These are phyloP conservation scores for Jacaranda mimosifolia DNA, from an alignment of 257 asterid species.

Conservation along the genomic window DNA sequence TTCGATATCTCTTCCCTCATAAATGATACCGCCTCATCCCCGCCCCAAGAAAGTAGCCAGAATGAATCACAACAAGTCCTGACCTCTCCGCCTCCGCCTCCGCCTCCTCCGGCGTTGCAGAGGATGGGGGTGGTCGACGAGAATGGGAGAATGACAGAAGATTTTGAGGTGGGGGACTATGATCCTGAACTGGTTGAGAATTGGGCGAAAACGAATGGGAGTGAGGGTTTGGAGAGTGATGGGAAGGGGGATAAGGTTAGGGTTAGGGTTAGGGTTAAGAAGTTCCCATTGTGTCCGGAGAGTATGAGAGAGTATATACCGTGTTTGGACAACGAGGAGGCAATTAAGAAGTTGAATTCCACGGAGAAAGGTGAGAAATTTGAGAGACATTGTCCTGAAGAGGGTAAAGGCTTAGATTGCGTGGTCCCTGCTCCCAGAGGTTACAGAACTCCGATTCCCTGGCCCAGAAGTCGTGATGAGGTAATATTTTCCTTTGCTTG, in stretches of 20 bases:
- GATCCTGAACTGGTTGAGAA: constrained; percentile 72
- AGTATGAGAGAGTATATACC: constrained; percentile 92
- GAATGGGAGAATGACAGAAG: constrained; percentile 78
- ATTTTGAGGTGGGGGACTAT: constrained; percentile 83
- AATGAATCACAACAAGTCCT: constrained; percentile 18
- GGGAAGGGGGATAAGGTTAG: constrained; percentile 45
- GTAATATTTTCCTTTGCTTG: constrained; percentile 43
- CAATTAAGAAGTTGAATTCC: constrained; percentile 63
- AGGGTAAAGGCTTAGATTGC: constrained; percentile 73
- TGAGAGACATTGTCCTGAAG: constrained; percentile 90
- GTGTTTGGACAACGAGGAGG: constrained; percentile 88
- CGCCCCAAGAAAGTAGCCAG: constrained; percentile 21
- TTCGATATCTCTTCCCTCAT: constrained; percentile 53
- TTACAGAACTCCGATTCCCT: constrained; percentile 73
- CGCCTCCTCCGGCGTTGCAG: constrained; percentile 68
- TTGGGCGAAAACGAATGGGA: constrained; percentile 53
- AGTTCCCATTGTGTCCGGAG: constrained; percentile 63
- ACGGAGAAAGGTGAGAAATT: constrained; percentile 81
- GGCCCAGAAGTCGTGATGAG: constrained; percentile 98
- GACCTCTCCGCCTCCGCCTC: constrained; percentile 39
- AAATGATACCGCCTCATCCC: constrained; percentile 43
- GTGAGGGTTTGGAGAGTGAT: too few relatives aligned
- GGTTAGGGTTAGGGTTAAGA: constrained; percentile 58
- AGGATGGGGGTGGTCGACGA: constrained; percentile 92
- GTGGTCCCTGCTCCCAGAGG: constrained; percentile 90